Percentiles rank a stretch among this genome's conserved stretches.
These are phyloP conservation scores for Cytospora piceicola DNA, from an alignment of 2,329 filamentous ascomycete genomes.

Conservation along the genomic window DNA sequence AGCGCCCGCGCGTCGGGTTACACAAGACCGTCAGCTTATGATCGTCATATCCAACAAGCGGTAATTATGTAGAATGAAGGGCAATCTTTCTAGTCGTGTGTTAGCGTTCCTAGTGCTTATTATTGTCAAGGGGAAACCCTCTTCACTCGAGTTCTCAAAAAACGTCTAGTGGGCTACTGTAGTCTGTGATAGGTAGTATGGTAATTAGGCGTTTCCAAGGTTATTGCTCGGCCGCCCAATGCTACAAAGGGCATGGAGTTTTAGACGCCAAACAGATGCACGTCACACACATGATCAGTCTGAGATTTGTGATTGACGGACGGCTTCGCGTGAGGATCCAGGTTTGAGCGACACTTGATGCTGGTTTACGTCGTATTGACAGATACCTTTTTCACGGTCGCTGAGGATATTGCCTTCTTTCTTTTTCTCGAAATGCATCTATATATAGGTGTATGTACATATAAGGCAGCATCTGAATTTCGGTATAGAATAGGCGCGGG, in stretches of 20 bases:
- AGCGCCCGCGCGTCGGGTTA: background rate
- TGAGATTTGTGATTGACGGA: too few relatives aligned
- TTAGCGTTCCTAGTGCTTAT: background rate
- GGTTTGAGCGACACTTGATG: too few relatives aligned
- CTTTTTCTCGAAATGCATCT: too few relatives aligned
- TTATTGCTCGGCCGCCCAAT: background rate
- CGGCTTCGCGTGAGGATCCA: too few relatives aligned
- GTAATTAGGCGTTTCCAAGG: background rate
- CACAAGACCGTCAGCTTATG: background rate
- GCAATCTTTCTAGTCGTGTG: background rate
- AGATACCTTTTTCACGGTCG: too few relatives aligned
- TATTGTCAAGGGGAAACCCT: background rate
- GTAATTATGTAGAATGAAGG: background rate
- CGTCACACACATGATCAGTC: background rate
- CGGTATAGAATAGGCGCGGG: too few relatives aligned
- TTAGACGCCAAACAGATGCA: background rate
- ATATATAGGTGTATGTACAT: too few relatives aligned
- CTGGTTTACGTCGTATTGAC: too few relatives aligned
- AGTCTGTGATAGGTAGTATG: background rate
- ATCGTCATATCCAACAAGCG: too few relatives aligned
- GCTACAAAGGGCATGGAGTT: background rate
- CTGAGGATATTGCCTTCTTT: too few relatives aligned
- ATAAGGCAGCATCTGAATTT: too few relatives aligned
- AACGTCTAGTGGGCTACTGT: background rate
- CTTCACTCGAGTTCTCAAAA: background rate